Base-by-base conservation (phyloP, 495 filamentous ascomycete genomes). In the Penicillium dipodomyicola region DNA sequence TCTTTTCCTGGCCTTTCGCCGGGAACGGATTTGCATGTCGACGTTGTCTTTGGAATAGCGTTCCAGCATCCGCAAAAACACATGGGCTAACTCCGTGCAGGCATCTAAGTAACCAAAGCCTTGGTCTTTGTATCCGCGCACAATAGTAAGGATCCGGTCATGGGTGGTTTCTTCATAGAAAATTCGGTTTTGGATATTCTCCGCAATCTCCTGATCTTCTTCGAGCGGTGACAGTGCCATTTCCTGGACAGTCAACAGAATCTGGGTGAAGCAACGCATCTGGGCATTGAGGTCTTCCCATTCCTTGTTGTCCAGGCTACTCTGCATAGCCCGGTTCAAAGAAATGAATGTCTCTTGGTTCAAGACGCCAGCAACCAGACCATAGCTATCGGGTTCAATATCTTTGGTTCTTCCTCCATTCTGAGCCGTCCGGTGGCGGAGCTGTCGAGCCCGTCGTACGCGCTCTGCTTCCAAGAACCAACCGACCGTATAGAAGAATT, bases 151-250 rank as follows among this genome's bases (percentile, higher is more conserved):
- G 20, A 97, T 82, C 7, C 89, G 79, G 58, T 97, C 93, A 64
- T 97, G 89, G 0, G 92, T 97, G 0, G 87, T 86, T 64, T 97
- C 92, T 71, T 99, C 95, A 73, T 99, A 97, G 69, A 99, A 99
- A 1, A 99, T 90, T 29, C 95, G 89, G 63, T 88, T 94, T 50
- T 96, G 87, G 39, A 96, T 96, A 59, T 98, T 99, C 64, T 99
- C 93, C 5, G 95, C 95, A 63, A 99, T 97, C 58, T 97, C 95
- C 70, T 95, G 90, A 62, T 99, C 91, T 10, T 97, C 95, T 58
- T 97, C 93, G 23, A 90, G 78, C 0, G 83, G 82, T 0, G 90
- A 93, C 39, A 87, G 82, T 4, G 85, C 77, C 95, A 99, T 99
- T 56, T 96, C 91, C 65, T 97, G 93, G 4, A 97, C 87, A 0